Base-by-base conservation (phyloP, 176 grass and related monocot genomes). In the Oryza meyeriana region DNA sequence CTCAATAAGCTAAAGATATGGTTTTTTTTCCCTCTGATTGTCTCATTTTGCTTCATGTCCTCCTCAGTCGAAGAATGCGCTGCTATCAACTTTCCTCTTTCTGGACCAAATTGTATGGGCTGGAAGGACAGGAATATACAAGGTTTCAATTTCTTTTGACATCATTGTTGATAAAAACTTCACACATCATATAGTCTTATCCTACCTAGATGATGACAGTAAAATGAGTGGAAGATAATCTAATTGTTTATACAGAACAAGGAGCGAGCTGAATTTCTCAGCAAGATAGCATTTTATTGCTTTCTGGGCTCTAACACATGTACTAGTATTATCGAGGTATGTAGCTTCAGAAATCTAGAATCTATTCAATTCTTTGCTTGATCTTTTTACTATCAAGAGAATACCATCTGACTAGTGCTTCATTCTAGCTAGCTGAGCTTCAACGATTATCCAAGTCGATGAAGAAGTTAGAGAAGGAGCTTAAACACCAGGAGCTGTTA, bases 41-140 rank as follows among this genome's bases (percentile, higher is more conserved):
- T 59, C 31, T 87, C 62, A 66, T 73, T 80, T 61, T 45, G 14
- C 5, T 74, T 74, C 45, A 27, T 81, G 71, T 35, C 10, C 12
- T n/a, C 66, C 61, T n/a, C 87, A 97, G 94, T 94, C 91, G 2
- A 94, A 97, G 84, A 97, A 97, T 61, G 94, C 94, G 22, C 17
- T 94, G 85, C 35, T 97, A 48, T 97, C 94, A 33, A 92, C 89
- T 86, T 97, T 97, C 76, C 88, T 97, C 42, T 92, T 97, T 83
- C 79, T 97, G 33, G 94, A 97, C 50, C 94, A 97, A 94, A 90
- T 97, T 65, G 94, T 97, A 35, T 97, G 94, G 94, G 89, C 87
- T 66, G 88, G 90, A 33, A 93, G 94, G 67, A 97, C 94, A 79
- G 91, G 94, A 79, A 75, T 97, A 88, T 97, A 94, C 85, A 94